phyloP scores from a whole-genome alignment of 306 rosid species.

The Quercus bicolor region DNA sequence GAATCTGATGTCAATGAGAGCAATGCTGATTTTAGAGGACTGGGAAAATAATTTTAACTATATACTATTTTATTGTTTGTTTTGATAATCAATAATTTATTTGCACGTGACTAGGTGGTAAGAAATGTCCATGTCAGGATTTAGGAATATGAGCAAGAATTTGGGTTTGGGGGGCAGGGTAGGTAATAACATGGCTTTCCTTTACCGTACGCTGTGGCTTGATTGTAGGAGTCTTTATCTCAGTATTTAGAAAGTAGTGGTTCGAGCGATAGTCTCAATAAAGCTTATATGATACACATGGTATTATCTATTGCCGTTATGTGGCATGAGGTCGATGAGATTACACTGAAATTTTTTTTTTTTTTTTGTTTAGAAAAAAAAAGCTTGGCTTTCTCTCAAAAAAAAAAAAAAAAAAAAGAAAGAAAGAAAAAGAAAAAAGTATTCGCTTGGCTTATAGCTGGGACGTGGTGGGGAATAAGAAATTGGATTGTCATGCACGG shows the following conservation, averaged over 20 bases:
- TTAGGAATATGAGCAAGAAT: no score
- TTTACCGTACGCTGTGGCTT: no score
- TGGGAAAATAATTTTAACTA: no score
- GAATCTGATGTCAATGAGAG: no score
- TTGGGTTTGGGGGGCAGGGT: no score
- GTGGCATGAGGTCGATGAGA: no score
- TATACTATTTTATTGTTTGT: not conserved
- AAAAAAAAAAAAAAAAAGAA: no score
- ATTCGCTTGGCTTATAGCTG: slow-evolving; percentile 19
- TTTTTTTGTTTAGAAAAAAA: no score
- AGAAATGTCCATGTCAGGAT: not conserved
- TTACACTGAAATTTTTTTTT: accelerated
- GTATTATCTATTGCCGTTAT: accelerated
- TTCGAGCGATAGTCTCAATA: accelerated
- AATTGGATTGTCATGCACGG: slow-evolving; percentile 20
- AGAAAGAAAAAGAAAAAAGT: no score
- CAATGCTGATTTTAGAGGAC: no score
- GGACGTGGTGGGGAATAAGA: slow-evolving; percentile 26
- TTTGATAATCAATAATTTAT: not conserved
- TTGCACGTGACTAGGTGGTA: not conserved
- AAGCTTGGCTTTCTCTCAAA: no score
- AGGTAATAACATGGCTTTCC: no score
- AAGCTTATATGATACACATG: accelerated
- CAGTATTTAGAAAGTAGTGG: accelerated
- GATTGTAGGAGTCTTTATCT: accelerated